These are phyloP conservation scores for Beta corolliflora DNA, from an alignment of 179 eudicot species.

Conservation along the genomic window DNA sequence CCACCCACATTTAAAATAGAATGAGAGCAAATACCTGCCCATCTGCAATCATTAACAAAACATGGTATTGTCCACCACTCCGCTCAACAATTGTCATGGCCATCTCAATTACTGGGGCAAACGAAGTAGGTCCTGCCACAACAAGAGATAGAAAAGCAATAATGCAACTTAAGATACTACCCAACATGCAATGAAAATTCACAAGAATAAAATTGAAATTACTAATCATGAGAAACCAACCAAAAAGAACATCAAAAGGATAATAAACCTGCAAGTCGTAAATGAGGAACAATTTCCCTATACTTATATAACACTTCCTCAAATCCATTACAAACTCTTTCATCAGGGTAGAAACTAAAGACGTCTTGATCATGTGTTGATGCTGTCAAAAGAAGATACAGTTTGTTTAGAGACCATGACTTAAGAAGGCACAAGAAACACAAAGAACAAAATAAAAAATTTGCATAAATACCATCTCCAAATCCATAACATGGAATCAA, in stretches of 20 bases:
- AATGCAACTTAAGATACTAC: background rate
- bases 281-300: constrained; percentile 79
- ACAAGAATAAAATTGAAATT: background rate
- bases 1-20: background rate
- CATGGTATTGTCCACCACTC: constrained; percentile 96
- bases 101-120: constrained; percentile 94
- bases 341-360: constrained; percentile 84
- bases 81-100: constrained; percentile 94
- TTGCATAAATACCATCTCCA: constrained; percentile 73
- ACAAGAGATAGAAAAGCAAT: background rate
- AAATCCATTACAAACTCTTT: constrained; percentile 75
- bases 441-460: background rate
- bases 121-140: constrained; percentile 86
- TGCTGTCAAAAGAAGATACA: constrained; percentile 45
- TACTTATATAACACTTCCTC: constrained; percentile 82
- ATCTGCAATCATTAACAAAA: constrained; percentile 89
- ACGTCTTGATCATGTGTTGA: constrained; percentile 98
- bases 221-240: background rate
- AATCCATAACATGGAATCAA: constrained; percentile 95
- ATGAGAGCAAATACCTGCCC: constrained; percentile 63
- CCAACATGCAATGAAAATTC: background rate
- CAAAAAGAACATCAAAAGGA: background rate
- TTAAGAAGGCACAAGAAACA: background rate
- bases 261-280: constrained; percentile 79
- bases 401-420: constrained; percentile 1